Conservation (phyloP, 2,329 filamentous ascomycete genomes). For the Incumbomyces lentus region DNA sequence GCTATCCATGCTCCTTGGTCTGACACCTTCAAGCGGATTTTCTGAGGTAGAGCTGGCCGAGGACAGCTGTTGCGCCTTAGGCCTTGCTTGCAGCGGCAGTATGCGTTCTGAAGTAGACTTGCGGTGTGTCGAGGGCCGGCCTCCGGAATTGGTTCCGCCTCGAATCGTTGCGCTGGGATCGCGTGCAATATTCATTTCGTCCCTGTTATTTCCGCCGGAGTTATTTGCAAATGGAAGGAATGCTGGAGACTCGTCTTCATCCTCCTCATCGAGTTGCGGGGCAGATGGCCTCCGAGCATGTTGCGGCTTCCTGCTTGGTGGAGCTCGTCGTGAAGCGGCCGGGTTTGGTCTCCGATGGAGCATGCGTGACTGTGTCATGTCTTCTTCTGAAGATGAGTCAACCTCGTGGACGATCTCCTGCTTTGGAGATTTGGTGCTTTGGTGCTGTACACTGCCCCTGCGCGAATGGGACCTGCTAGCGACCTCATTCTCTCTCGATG, state of each 20-base stretch:
- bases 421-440: constrained; percentile 15
- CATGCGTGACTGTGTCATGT: constrained; percentile 19
- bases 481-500: constrained; percentile 15
- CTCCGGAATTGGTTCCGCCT: constrained; percentile 21
- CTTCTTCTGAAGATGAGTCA: constrained; percentile 18
- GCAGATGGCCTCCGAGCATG: constrained; percentile 3
- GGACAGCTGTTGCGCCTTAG: constrained; percentile 11
- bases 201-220: constrained; percentile 7
- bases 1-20: not conserved
- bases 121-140: constrained; percentile 21
- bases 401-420: constrained; percentile 10
- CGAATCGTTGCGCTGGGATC: constrained; percentile 35
- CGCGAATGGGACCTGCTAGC: constrained; percentile 12
- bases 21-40: not conserved
- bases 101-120: constrained; percentile 23
- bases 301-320: constrained; percentile 2
- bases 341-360: constrained; percentile 16
- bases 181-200: constrained; percentile 20
- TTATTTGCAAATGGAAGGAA: constrained; percentile 32
- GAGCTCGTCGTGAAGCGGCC: not conserved
- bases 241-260: constrained; percentile 35
- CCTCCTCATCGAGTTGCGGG: constrained; percentile 28
- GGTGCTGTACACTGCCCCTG: constrained; percentile 19
- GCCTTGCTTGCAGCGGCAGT: constrained; percentile 25
- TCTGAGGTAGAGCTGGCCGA: constrained; percentile 13